Conservation (phyloP, 495 filamentous ascomycete species). For the Penicillium longicatenatum region DNA sequence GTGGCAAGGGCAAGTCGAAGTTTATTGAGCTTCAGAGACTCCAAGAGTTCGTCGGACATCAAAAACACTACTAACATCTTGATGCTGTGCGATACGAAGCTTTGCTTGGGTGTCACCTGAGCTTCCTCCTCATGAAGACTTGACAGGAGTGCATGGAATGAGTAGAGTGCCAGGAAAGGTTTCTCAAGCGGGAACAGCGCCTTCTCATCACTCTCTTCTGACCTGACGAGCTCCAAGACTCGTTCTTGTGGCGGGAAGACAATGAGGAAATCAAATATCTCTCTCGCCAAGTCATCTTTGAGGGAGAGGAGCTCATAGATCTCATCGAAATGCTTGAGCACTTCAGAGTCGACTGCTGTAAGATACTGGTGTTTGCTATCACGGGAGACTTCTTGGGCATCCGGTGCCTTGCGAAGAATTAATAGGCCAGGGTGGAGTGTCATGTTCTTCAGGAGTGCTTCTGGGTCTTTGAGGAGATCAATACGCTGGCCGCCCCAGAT, state of each 20-base stretch:
- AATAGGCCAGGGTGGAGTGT: conserved; percentile 58
- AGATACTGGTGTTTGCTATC: conserved; percentile 36
- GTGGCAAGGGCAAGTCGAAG: conserved; percentile 34
- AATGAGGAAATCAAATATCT: conserved; percentile 75
- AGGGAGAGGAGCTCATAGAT: conserved; percentile 80
- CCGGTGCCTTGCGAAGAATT: conserved; percentile 50
- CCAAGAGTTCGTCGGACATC: conserved; percentile 36
- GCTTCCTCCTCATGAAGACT: conserved; percentile 50
- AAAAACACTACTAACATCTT: conserved; percentile 42
- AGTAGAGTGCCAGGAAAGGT: conserved; percentile 76
- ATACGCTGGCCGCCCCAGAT: conserved; percentile 54
- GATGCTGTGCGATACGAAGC: conserved; percentile 49
- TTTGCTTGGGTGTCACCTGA: conserved; percentile 25
- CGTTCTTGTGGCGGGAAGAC: conserved; percentile 70
- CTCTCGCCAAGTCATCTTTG: conserved; percentile 66
- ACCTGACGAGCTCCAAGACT: conserved; percentile 59
- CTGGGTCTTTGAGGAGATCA: conserved; percentile 43
- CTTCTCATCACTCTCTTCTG: conserved; percentile 50
- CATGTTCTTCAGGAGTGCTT: conserved; percentile 41
- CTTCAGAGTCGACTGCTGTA: conserved; percentile 66
- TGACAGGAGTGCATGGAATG: conserved; percentile 60
- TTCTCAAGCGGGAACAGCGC: conserved; percentile 68
- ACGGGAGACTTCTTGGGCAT: conserved; percentile 34
- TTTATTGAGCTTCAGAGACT: conserved; percentile 17
- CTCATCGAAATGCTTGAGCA: conserved; percentile 82